Percentiles rank a stretch among this genome's conserved stretches.
These are phyloP conservation scores for Dalechampia spathulata DNA, from an alignment of 441 rosid species.

Conservation along the genomic window DNA sequence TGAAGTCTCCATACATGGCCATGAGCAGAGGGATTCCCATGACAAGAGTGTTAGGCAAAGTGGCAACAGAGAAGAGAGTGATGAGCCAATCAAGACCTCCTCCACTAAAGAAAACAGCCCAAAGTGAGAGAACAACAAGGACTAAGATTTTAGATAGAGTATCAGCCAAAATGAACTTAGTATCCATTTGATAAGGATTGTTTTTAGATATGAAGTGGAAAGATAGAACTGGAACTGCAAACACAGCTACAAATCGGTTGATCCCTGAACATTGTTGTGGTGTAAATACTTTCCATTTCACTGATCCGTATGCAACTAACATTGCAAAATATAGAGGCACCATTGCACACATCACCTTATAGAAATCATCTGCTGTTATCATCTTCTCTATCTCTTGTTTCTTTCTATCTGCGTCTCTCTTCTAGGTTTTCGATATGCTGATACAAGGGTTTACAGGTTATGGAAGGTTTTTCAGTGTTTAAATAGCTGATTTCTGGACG, in stretches of 20 bases:
- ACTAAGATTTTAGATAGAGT: constrained; percentile 50
- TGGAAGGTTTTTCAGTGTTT: constrained; percentile 6
- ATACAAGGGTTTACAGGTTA: not conserved
- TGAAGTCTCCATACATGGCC: constrained; percentile 72
- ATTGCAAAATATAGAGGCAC: constrained; percentile 65
- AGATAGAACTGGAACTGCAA: constrained; percentile 64
- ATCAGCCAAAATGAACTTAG: constrained; percentile 57
- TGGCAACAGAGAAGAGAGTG: constrained; percentile 58
- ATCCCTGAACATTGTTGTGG: constrained; percentile 63
- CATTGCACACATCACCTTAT: constrained; percentile 73
- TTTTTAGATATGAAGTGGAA: constrained; percentile 75
- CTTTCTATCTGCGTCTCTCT: not conserved
- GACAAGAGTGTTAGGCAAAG: constrained; percentile 72
- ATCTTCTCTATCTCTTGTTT: constrained; percentile 29
- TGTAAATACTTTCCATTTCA: constrained; percentile 61
- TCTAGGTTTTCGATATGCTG: not conserved
- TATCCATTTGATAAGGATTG: constrained; percentile 71
- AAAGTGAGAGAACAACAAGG: constrained; percentile 37
- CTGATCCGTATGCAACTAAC: constrained; percentile 59
- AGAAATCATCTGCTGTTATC: constrained; percentile 53
- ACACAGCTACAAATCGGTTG: constrained; percentile 65
- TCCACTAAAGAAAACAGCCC: constrained; percentile 39
- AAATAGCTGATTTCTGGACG: constrained; percentile 18
- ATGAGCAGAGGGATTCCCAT: constrained; percentile 79
- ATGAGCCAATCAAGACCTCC: constrained; percentile 70